These are phyloP conservation scores for Capronia americana DNA, from an alignment of 2,329 filamentous ascomycete species.

Conservation along the genomic window DNA sequence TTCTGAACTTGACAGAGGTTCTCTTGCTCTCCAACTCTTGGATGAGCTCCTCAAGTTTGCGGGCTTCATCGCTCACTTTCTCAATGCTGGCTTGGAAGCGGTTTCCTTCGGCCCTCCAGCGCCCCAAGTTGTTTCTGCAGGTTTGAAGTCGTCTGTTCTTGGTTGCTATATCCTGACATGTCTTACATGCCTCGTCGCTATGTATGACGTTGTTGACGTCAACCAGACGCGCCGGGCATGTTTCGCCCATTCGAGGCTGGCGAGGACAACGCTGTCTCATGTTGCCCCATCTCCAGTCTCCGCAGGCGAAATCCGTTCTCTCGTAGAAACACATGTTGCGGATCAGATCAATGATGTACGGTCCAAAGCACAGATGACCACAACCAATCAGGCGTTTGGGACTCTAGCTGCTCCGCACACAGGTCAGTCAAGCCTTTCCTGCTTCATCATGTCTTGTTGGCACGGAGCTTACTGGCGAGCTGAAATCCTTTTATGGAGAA, in stretches of 20 bases:
- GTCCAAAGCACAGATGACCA: neutral
- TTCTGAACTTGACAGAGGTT: constrained; percentile 19
- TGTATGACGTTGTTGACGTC: constrained; percentile 31
- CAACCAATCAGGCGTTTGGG: neutral
- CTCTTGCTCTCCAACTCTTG: constrained; percentile 29
- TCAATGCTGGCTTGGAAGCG: constrained; percentile 37
- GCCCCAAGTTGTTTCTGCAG: constrained; percentile 34
- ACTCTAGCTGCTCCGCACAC: neutral
- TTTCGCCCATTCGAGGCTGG: constrained; percentile 40
- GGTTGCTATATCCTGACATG: constrained; percentile 37
- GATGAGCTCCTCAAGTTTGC: constrained; percentile 31
- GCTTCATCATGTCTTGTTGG: neutral
- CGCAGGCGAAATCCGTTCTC: constrained; percentile 33
- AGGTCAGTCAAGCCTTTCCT: neutral
- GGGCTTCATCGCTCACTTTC: constrained; percentile 31
- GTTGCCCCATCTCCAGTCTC: constrained; percentile 42
- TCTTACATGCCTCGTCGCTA: constrained; percentile 32
- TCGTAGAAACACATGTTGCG: constrained; percentile 39
- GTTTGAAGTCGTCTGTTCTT: constrained; percentile 35
- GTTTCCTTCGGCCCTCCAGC: constrained; percentile 36
- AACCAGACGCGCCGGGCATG: constrained; percentile 36
- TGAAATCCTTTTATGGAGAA: neutral
- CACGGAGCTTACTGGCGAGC: constrained; percentile 15
- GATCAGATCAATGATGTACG: neutral
- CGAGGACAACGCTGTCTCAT: constrained; percentile 39